Evolutionary conservation across 306 rosid species (phyloP).

Genomic region (Castanospermum australe): DNA sequence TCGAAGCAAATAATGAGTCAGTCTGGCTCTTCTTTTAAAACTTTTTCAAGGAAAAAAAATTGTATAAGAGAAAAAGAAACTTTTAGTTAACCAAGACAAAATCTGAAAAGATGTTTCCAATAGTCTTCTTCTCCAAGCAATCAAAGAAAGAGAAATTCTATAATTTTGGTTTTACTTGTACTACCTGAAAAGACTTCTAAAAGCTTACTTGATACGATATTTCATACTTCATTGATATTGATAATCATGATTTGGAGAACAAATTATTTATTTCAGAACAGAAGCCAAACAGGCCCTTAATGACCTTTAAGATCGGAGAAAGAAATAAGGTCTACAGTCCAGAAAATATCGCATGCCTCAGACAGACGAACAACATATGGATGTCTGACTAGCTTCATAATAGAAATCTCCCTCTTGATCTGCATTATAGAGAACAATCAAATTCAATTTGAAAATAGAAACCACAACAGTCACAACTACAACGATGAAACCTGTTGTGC

Average conservation of each 20-base stretch:
- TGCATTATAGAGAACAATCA: constrained; percentile 32
- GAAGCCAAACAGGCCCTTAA: constrained; percentile 2
- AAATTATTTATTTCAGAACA: not conserved
- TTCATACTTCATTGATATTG: not conserved
- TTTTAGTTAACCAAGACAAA: constrained; percentile 16
- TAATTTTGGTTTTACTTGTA: constrained; percentile 1
- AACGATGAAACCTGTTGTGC: constrained; percentile 10
- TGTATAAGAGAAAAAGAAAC: not conserved
- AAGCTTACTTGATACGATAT: not conserved
- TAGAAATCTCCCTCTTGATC: constrained; percentile 91
- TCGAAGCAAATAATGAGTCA: not conserved
- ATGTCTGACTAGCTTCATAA: constrained; percentile 93
- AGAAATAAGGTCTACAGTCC: not conserved
- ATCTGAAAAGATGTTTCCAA: not conserved
- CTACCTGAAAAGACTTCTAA: not conserved
- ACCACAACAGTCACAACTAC: not conserved
- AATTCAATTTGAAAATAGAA: not conserved
- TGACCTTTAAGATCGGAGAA: not conserved
- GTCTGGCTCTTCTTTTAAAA: not conserved
- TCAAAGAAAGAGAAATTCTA: not conserved
- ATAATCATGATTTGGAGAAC: constrained; percentile 5
- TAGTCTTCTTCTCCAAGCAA: not conserved
- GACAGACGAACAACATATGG: constrained; percentile 82
- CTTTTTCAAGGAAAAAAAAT: constrained; percentile 2
- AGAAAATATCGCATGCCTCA: constrained; percentile 54